A percentile compares a stretch with the other conserved stretches of the same genome.
Evolutionary conservation across 2,329 filamentous ascomycete species (phyloP).

Genomic region (Diplodia intermedia): DNA sequence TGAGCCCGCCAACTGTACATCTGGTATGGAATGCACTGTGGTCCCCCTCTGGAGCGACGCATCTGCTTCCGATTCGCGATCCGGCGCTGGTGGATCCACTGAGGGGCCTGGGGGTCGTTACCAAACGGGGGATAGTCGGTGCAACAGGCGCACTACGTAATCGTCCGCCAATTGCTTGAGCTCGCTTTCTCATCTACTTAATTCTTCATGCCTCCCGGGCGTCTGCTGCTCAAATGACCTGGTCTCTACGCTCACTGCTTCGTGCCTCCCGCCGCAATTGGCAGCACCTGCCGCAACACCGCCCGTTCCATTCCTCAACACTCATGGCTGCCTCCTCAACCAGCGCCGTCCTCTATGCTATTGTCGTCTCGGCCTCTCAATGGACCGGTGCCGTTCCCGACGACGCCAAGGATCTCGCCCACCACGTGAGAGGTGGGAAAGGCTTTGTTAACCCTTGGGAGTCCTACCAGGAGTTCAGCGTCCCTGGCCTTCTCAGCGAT

Average conservation of each 20-base stretch:
- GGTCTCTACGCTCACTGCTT: slow-evolving; percentile 20
- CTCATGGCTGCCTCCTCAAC: slow-evolving; percentile 41
- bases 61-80: no score
- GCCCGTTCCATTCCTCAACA: slow-evolving; percentile 32
- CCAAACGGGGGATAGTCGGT: no score
- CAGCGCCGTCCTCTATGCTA: slow-evolving; percentile 50
- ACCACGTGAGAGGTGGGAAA: slow-evolving; percentile 61
- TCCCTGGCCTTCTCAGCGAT: slow-evolving; percentile 44
- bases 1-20: no score
- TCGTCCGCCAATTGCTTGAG: slow-evolving; percentile 7
- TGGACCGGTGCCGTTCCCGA: slow-evolving; percentile 51
- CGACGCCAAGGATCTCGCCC: slow-evolving; percentile 54
- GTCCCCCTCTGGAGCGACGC: no score
- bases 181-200: slow-evolving; percentile 19
- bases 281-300: not conserved
- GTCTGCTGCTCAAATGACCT: slow-evolving; percentile 44
- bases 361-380: slow-evolving; percentile 49
- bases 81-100: no score
- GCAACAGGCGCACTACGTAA: not conserved
- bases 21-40: no score
- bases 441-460: slow-evolving; percentile 66
- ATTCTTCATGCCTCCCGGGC: slow-evolving; percentile 31
- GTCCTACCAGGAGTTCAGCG: slow-evolving; percentile 54
- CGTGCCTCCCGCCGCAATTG: slow-evolving; percentile 24
- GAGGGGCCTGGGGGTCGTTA: no score